Base-by-base conservation (phyloP, 2,329 filamentous ascomycete genomes). In the Leptosphaerulina australis region DNA sequence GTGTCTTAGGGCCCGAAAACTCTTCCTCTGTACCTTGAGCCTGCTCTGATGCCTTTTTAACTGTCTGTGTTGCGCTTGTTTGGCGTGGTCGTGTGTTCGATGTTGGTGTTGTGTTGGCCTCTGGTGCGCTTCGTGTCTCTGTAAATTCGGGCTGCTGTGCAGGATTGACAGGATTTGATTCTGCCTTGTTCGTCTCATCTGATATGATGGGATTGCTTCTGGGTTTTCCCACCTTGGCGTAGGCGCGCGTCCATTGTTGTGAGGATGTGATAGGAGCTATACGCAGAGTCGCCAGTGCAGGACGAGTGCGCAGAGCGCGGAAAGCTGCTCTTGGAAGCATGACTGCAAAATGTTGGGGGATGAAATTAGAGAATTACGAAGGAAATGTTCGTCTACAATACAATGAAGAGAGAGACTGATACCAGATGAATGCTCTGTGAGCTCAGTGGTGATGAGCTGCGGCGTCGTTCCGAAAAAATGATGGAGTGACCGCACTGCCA, bases 311-410 rank as follows among this genome's bases (percentile, higher is more conserved):
- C 62, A 72, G 56, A n/a, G 68, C 63, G 59, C 70, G 63, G 39
- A 63, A 28, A 17, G 70, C 70, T 50, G 68, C 66, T 46, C 71
- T 63, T 20, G 69, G 54, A 39, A 74, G 69, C 72, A 74, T 74
- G 34, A 50, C 44, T 50, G 34, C 14, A 10, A 12, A 2, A 9
- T 10, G 10, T 25, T 26, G 14, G 12, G 26, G 12, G 14, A 10
- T 11, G 12, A 4, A 6, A 31, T 14, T 29, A 37, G 4, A 31
- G 10, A n/a, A 35, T 4, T 36, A n/a, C 30, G 8, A 15, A 15
- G 10, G 9, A 6, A 21, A 18, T 12, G 30, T 17, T 20, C 14
- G 25, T 29, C 33, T 37, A 17, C 43, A 24, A 33, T 24, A n/a
- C 26, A 31, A 3, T 4, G 33, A n/a, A 38, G 26, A 31, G 4